A percentile compares a stretch with the other conserved stretches of the same genome.
These are phyloP conservation scores for Suillus spraguei DNA, from an alignment of 768 basidiomycete species.

Conservation along the genomic window DNA sequence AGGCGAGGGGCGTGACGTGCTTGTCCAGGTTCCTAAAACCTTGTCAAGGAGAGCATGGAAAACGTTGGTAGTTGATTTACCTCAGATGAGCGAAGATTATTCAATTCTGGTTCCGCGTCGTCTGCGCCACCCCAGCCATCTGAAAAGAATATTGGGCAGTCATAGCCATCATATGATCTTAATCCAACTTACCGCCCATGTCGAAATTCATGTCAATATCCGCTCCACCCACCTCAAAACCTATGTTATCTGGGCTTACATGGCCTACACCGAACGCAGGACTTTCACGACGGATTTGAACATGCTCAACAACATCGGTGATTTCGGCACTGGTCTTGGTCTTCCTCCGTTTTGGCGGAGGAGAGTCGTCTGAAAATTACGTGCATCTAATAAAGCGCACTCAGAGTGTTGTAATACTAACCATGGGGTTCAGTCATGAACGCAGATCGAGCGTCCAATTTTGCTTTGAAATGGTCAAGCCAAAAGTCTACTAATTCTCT, in stretches of 20 bases:
- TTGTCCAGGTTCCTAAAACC: slow-evolving; percentile 79
- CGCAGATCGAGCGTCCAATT: slow-evolving; percentile 62
- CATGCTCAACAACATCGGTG: neutral
- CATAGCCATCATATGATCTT: neutral
- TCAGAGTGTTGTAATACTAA: neutral
- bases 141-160: slow-evolving; percentile 10
- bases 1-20: slow-evolving; percentile 71
- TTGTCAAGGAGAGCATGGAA: slow-evolving; percentile 16
- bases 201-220: slow-evolving; percentile 27
- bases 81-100: slow-evolving; percentile 58
- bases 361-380: slow-evolving; percentile 36
- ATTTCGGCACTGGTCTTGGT: slow-evolving; percentile 21
- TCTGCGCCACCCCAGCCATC: slow-evolving; percentile 24
- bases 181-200: slow-evolving; percentile 22
- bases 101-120: slow-evolving; percentile 21
- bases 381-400: neutral
- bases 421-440: slow-evolving; percentile 14
- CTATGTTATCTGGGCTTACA: neutral
- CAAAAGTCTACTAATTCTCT: slow-evolving; percentile 73
- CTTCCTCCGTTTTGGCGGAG: slow-evolving; percentile 52
- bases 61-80: slow-evolving; percentile 37
- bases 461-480: slow-evolving; percentile 70
- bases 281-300: neutral
- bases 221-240: slow-evolving; percentile 16
- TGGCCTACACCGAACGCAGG: neutral